These are phyloP conservation scores for Raddia guianensis DNA, from an alignment of 176 grass and related monocot genomes.

Conservation along the genomic window DNA sequence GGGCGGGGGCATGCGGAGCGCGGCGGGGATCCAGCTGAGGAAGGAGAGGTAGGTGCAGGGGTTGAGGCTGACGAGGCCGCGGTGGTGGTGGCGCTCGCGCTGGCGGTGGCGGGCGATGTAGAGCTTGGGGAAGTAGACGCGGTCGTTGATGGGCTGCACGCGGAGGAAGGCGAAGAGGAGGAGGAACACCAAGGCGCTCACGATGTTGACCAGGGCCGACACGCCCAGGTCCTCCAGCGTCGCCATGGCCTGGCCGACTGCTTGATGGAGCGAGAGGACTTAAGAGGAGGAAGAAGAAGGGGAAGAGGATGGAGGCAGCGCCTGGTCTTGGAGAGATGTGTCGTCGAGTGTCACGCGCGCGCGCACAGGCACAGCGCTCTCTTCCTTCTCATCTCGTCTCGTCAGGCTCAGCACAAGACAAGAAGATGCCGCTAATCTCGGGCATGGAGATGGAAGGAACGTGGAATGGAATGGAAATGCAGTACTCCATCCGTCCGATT, in stretches of 20 bases:
- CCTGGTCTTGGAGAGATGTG: too few relatives aligned
- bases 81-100: background rate
- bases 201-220: slow-evolving; percentile 95
- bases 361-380: too few relatives aligned
- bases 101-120: slow-evolving; percentile 53
- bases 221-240: slow-evolving; percentile 83
- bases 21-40: slow-evolving; percentile 89
- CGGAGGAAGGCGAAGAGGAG: slow-evolving; percentile 85
- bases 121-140: slow-evolving; percentile 96
- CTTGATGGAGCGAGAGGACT: too few relatives aligned
- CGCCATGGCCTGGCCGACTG: slow-evolving; percentile 53
- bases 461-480: too few relatives aligned
- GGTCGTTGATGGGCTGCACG: slow-evolving; percentile 93
- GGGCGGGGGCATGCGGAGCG: slow-evolving; percentile 68
- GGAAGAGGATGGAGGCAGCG: too few relatives aligned
- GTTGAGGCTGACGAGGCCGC: slow-evolving; percentile 90
- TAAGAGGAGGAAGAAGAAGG: too few relatives aligned
- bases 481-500: too few relatives aligned
- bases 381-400: too few relatives aligned
- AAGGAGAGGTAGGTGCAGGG: slow-evolving; percentile 81
- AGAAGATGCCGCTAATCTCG: too few relatives aligned
- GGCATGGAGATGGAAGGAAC: too few relatives aligned
- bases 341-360: too few relatives aligned
- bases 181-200: slow-evolving; percentile 78
- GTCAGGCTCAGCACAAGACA: too few relatives aligned